Base-by-base conservation (phyloP, 1,284 basidiomycete genomes). In the Gymnopus androsaceus region DNA sequence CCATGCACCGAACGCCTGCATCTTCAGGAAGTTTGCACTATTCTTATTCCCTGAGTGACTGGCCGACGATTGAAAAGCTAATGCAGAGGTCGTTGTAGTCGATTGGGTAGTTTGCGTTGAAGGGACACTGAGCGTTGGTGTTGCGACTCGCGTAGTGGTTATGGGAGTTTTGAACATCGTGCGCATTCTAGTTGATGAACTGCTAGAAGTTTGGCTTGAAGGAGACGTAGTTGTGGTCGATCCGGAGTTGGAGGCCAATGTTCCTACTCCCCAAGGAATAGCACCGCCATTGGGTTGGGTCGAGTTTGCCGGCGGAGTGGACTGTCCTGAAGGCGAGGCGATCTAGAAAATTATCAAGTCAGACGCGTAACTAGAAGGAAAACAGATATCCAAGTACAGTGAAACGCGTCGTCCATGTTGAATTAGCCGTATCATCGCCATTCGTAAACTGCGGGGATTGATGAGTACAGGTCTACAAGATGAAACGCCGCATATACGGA, bases 341-440 rank as follows among this genome's bases (percentile, higher is more conserved):
- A 59, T 59, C 57, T 58, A 38, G 14, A 69, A 68, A 46, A n/a
- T n/a, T n/a, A n/a, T n/a, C n/a, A n/a, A n/a, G 27, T 44, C 2
- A 34, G 31, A 25, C 23, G 25, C 38, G 37, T 15, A n/a, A n/a
- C n/a, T 19, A 28, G 11, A n/a, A 15, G 27, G 4, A 17, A 49
- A 37, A 25, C 17, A 25, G 21, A 31, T 17, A 41, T 48, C 14
- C 19, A 54, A 64, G 48, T 50, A 75, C 74, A 28, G 72, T 70
- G 57, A 77, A 77, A 2, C 74, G 69, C 8, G 72, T 69, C 0
- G 74, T 77, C 74, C 74, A 77, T 30, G 60, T 61, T 6, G 70
- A 61, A 30, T 66, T 58, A 25, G 62, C 41, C 11, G 30, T 46
- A 31, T 71, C 66, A n/a, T 64, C 64, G 36, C 67, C 65, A 33